A percentile compares a stretch with the other conserved stretches of the same genome.
Evolutionary conservation across 1,284 basidiomycete genomes (phyloP).

Genomic region (Boletus sp.): DNA sequence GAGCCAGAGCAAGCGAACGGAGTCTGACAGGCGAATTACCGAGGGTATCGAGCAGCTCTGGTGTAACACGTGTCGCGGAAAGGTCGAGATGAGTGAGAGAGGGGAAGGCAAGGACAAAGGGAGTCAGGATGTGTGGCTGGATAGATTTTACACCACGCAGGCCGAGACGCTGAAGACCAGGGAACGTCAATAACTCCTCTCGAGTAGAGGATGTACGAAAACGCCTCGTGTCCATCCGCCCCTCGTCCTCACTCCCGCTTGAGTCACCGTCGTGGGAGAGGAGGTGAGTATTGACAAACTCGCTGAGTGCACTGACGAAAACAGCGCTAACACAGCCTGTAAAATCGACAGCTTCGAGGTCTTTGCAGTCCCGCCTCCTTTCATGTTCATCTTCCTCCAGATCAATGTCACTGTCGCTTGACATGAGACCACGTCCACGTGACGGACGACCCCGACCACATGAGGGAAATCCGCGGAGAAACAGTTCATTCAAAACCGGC

Average conservation of each 20-base stretch:
- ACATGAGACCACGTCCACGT: conserved; percentile 54
- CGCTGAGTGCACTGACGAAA: conserved; percentile 79
- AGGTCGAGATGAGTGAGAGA: conserved; percentile 88
- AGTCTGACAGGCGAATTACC: conserved; percentile 67
- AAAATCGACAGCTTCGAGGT: conserved; percentile 86
- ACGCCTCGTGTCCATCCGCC: conserved; percentile 30
- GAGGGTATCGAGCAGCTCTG: conserved; percentile 71
- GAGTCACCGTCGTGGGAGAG: conserved; percentile 44
- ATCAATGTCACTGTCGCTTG: conserved; percentile 43
- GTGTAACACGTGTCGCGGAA: conserved; percentile 78
- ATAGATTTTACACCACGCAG: conserved; percentile 82
- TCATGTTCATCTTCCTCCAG: conserved; percentile 69
- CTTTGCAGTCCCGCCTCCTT: conserved; percentile 70
- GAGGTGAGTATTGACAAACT: conserved; percentile 78
- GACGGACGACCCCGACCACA: conserved; percentile 65
- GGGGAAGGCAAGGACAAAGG: conserved; percentile 83
- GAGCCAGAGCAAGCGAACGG: conserved; percentile 80
- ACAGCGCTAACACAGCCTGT: conserved; percentile 91
- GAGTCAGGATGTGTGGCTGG: conserved; percentile 65
- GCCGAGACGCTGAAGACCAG: conserved; percentile 78
- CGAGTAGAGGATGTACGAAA: conserved; percentile 29
- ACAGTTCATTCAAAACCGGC: conserved; percentile 78
- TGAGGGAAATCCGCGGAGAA: conserved; percentile 74
- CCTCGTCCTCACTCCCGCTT: conserved; percentile 44
- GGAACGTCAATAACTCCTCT: conserved; percentile 61